These are phyloP conservation scores for Filosporella fistucella DNA, from an alignment of 495 filamentous ascomycete species.

Conservation along the genomic window DNA sequence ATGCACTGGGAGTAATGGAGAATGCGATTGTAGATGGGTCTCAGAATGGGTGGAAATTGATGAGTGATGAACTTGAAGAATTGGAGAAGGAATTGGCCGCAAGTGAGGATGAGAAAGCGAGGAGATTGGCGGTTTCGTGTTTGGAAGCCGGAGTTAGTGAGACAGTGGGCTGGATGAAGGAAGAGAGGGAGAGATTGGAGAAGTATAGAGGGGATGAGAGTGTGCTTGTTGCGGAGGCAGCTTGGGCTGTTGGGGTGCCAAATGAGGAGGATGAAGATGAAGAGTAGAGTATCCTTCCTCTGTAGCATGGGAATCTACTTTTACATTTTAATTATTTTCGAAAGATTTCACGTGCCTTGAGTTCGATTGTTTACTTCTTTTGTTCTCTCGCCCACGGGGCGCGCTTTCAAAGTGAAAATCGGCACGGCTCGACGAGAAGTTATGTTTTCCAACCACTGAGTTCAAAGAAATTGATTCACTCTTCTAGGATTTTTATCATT, in stretches of 20 bases:
- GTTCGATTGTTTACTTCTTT: no score
- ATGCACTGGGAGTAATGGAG: not conserved
- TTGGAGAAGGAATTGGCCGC: not conserved
- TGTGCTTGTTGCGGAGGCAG: not conserved
- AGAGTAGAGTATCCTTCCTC: no score
- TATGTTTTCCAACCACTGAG: no score
- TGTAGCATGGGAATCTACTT: no score
- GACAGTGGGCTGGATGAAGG: not conserved
- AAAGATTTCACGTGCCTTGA: no score
- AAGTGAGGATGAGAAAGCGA: not conserved
- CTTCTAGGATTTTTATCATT: no score
- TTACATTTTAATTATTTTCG: no score
- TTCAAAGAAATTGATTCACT: no score
- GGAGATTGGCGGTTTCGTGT: constrained; percentile 2
- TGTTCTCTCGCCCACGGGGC: no score
- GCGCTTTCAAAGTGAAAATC: no score
- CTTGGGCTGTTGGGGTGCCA: not conserved
- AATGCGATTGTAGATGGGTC: no score
- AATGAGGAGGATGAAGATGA: not conserved
- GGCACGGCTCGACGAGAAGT: no score
- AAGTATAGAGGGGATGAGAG: not conserved
- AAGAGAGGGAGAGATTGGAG: not conserved
- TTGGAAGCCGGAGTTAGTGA: not conserved
- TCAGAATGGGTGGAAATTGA: not conserved
- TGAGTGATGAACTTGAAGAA: not conserved